Evolutionary conservation across 2,329 filamentous ascomycete genomes (phyloP).

Genomic region (Colletotrichum sojae): DNA sequence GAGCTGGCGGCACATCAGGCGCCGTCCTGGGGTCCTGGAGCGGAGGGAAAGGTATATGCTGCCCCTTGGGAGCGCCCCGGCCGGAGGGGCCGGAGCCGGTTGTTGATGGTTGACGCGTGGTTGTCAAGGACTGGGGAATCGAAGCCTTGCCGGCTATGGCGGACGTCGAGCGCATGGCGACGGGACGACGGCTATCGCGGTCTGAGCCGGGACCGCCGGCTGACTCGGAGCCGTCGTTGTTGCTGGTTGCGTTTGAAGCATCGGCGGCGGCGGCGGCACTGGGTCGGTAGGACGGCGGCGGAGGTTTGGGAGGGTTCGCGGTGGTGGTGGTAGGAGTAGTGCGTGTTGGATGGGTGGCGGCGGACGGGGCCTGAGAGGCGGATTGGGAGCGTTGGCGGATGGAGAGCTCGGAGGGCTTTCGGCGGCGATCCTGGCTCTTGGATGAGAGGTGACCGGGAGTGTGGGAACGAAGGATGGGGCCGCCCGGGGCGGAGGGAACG

Average conservation of each 20-base stretch:
- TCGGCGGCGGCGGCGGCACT: conserved; percentile 40
- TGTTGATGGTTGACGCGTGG: conserved; percentile 29
- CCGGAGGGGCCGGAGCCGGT: conserved; percentile 13
- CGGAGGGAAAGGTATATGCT: conserved; percentile 68
- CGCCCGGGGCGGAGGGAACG: conserved; percentile 36
- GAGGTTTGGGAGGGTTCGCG: conserved; percentile 37
- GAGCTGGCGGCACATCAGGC: conserved; percentile 73
- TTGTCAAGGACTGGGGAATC: conserved; percentile 34
- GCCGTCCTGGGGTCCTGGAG: conserved; percentile 69
- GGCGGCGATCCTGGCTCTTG: conserved; percentile 67
- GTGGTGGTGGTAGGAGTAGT: conserved; percentile 42
- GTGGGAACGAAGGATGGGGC: conserved; percentile 68
- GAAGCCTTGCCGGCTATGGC: conserved; percentile 58
- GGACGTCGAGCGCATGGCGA: conserved; percentile 67
- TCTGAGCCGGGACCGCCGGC: conserved; percentile 43
- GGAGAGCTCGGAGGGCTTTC: conserved; percentile 66
- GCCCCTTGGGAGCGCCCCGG: conserved; percentile 51
- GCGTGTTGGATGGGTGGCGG: conserved; percentile 42
- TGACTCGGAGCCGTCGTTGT: conserved; percentile 45
- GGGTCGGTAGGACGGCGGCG: conserved; percentile 39
- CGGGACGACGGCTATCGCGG: conserved; percentile 55
- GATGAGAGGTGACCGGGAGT: conserved; percentile 73
- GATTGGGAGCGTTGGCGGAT: conserved; percentile 70
- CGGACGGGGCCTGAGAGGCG: conserved; percentile 51
- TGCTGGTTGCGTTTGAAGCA: conserved; percentile 39